These are phyloP conservation scores for Trichosanthes cucumerina DNA, from an alignment of 306 rosid species.

Conservation along the genomic window DNA sequence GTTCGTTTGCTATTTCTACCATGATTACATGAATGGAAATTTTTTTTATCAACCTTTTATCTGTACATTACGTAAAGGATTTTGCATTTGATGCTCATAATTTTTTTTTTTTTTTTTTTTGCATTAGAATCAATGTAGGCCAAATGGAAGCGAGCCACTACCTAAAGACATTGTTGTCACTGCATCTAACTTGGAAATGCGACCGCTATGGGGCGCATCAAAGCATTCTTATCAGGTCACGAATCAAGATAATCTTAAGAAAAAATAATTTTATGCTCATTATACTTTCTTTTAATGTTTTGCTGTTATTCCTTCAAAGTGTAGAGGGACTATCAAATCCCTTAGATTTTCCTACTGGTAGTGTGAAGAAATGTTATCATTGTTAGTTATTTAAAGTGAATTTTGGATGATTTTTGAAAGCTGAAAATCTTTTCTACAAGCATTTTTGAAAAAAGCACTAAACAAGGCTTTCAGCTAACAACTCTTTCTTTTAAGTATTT, in stretches of 20 bases:
- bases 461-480: neutral
- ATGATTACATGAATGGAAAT: neutral
- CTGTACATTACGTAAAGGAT: neutral
- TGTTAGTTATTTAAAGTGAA: neutral
- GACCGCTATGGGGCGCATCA: conserved; percentile 46
- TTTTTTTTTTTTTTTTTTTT: conserved; percentile 21
- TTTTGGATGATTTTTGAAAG: neutral
- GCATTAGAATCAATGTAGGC: conserved; percentile 55
- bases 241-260: neutral
- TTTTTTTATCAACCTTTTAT: neutral
- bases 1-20: conserved; percentile 27
- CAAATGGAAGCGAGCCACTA: conserved; percentile 65
- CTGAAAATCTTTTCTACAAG: neutral
- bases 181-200: conserved; percentile 56
- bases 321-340: neutral
- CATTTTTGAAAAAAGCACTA: neutral
- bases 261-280: neutral
- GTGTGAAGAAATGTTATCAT: neutral
- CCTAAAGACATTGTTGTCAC: conserved; percentile 56
- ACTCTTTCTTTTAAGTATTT: neutral
- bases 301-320: neutral
- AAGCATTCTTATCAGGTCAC: conserved; percentile 7
- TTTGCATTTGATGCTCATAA: neutral
- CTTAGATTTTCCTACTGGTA: neutral
- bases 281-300: neutral